phyloP scores from a whole-genome alignment of 345 rosid species.

The Syzygium aromaticum region DNA sequence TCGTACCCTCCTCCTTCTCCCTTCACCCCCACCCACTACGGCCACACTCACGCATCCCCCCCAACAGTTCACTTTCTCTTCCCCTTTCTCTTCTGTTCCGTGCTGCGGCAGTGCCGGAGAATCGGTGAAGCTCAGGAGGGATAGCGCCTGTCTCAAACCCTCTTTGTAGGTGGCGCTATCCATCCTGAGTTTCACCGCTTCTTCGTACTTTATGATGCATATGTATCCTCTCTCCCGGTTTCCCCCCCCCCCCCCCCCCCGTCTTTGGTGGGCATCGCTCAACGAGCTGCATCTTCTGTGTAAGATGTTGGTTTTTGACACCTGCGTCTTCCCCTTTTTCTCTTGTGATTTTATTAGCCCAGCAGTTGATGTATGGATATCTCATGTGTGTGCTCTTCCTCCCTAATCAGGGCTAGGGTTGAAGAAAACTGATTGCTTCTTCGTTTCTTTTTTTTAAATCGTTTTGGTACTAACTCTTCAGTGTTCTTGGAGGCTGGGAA shows the following conservation, averaged over 20 bases:
- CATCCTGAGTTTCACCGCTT: constrained; percentile 60
- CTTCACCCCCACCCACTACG: constrained; percentile 2
- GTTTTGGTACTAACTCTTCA: neutral
- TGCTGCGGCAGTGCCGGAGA: constrained; percentile 10
- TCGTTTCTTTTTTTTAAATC: neutral
- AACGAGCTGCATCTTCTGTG: neutral
- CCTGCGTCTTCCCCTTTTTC: neutral
- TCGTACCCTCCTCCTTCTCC: neutral
- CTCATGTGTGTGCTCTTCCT: neutral
- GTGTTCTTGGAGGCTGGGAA: neutral
- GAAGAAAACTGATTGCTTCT: neutral
- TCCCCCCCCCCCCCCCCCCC: neutral
- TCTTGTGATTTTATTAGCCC: neutral
- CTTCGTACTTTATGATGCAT: constrained; percentile 12
- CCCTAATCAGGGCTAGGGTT: neutral
- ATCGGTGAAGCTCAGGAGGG: constrained; percentile 81
- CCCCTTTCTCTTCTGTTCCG: neutral
- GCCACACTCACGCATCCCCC: neutral
- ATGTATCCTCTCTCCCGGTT: neutral
- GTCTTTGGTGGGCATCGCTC: neutral
- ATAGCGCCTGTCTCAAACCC: constrained; percentile 40
- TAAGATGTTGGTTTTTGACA: neutral
- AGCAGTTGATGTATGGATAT: neutral
- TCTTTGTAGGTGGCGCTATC: constrained; percentile 43
- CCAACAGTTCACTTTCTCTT: neutral